Percentiles rank a stretch among this genome's conserved stretches.
These are phyloP conservation scores for Caryopteris hybrid DNA, from an alignment of 305 asterid genomes.

Conservation along the genomic window DNA sequence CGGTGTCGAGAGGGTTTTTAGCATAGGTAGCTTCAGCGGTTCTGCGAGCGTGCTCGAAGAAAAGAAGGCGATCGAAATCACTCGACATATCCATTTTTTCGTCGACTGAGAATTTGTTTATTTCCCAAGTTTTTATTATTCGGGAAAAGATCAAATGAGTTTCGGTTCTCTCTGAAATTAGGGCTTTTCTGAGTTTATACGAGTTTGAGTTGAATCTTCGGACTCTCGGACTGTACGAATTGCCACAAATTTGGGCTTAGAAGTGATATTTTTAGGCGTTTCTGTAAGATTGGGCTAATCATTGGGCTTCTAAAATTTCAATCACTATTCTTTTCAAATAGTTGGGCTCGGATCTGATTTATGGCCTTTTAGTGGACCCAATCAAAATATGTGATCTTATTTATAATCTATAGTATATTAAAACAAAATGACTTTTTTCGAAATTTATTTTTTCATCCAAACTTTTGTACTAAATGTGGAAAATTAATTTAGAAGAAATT, in stretches of 20 bases:
- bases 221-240: background rate
- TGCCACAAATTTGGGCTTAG: too few species aligned
- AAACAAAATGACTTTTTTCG: too few species aligned
- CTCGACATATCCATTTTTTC: constrained; percentile 58
- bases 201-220: background rate
- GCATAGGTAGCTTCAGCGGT: constrained; percentile 66
- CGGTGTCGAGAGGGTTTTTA: constrained; percentile 76
- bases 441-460: too few species aligned
- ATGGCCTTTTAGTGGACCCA: background rate
- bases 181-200: constrained; percentile 9
- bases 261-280: background rate
- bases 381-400: too few species aligned
- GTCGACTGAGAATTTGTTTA: background rate
- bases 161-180: background rate
- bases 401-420: too few species aligned
- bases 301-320: background rate
- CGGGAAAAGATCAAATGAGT: background rate
- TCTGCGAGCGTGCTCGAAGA: constrained; percentile 85
- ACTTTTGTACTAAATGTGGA: too few species aligned
- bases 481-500: too few species aligned
- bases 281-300: background rate
- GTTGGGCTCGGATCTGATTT: too few species aligned
- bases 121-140: background rate
- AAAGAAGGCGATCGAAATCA: constrained; percentile 80
- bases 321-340: too few species aligned